Evolutionary conservation across 176 grass and related monocot genomes (phyloP).

Genomic region (Phoenix dactylifera): DNA sequence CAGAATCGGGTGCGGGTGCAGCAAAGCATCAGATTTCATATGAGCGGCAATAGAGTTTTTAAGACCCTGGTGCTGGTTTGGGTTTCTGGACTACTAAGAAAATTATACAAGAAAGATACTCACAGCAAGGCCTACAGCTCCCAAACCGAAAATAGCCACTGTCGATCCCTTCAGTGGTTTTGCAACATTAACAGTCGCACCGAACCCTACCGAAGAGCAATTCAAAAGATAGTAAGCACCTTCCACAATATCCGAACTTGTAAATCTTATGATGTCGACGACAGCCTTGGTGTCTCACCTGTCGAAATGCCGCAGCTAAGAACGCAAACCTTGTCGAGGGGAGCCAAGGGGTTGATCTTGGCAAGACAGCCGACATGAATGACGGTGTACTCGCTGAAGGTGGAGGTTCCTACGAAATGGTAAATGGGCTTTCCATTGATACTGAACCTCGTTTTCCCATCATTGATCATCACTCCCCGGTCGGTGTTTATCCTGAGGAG

Average conservation of each 20-base stretch:
- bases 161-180: conserved; percentile 72
- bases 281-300: conserved; percentile 20
- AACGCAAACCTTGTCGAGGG: conserved; percentile 79
- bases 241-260: conserved; percentile 5
- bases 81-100: too few species aligned
- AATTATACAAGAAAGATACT: conserved; percentile 5
- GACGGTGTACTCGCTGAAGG: conserved; percentile 88
- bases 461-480: conserved; percentile 60
- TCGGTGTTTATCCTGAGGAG: conserved; percentile 79
- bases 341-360: conserved; percentile 53
- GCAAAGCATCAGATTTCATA: too few species aligned
- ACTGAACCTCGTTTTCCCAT: conserved; percentile 45
- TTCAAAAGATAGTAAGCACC: background rate
- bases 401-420: conserved; percentile 77
- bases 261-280: too few species aligned
- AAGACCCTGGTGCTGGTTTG: too few species aligned
- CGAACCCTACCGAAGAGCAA: conserved; percentile 37
- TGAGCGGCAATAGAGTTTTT: too few species aligned
- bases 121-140: conserved; percentile 85
- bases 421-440: conserved; percentile 58
- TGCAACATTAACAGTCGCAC: conserved; percentile 81
- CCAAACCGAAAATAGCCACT: conserved; percentile 80
- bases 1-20: too few species aligned
- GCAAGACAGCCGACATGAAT: conserved; percentile 65
- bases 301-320: conserved; percentile 81